Conservation (phyloP, 768 basidiomycete genomes). For the Tylopilus felleus region DNA sequence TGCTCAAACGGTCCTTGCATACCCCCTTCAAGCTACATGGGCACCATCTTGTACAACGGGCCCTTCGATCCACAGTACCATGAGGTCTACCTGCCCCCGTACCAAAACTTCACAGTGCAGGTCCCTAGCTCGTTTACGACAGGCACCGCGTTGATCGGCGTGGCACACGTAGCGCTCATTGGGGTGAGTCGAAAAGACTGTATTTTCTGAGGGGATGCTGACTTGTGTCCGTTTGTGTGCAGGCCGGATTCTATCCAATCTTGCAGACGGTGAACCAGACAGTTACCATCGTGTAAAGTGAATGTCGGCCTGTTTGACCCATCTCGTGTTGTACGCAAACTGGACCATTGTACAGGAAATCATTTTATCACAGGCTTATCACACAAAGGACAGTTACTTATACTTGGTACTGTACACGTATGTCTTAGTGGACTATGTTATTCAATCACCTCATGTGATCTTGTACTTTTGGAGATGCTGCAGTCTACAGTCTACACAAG, state of each 20-base stretch:
- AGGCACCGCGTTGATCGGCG: slow-evolving; percentile 36
- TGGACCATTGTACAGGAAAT: neutral
- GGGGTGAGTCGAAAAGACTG: slow-evolving; percentile 34
- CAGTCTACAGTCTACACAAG: too few relatives aligned
- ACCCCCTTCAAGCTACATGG: slow-evolving; percentile 32
- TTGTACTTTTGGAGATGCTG: too few relatives aligned
- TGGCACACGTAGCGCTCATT: slow-evolving; percentile 37
- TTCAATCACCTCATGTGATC: too few relatives aligned
- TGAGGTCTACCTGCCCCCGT: slow-evolving; percentile 31
- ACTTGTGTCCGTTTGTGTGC: neutral
- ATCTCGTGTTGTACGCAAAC: neutral
- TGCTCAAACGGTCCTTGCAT: slow-evolving; percentile 32
- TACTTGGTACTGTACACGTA: neutral
- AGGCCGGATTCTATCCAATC: slow-evolving; percentile 34
- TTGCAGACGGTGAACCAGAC: slow-evolving; percentile 35
- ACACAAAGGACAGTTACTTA: neutral
- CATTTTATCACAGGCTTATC: neutral
- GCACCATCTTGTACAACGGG: slow-evolving; percentile 47
- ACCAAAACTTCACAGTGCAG: slow-evolving; percentile 44
- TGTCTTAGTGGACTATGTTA: too few relatives aligned
- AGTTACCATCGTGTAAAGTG: slow-evolving; percentile 19
- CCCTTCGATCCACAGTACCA: slow-evolving; percentile 37
- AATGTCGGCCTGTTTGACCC: neutral
- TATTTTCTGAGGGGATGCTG: neutral
- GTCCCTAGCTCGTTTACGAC: slow-evolving; percentile 30